Conservation (phyloP, 169 alveolate species). For the Plasmodium cynomolgi region DNA sequence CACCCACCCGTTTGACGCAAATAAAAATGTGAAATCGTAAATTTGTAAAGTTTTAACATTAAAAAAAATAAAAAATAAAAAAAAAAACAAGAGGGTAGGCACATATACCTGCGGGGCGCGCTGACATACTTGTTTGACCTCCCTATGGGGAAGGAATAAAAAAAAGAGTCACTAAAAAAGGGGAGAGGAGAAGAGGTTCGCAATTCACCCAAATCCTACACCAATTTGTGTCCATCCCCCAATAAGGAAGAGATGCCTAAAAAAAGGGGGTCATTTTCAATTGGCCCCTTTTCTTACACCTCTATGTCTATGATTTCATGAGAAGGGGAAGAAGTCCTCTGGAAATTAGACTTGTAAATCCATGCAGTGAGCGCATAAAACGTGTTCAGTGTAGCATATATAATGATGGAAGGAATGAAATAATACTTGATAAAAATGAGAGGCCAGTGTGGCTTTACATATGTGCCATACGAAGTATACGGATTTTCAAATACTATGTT, state of each 20-base stretch:
- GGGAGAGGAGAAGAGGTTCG: too few relatives aligned
- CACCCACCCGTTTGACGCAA: too few relatives aligned
- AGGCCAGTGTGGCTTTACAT: constrained; percentile 73
- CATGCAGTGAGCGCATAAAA: constrained; percentile 28
- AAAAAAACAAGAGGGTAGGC: too few relatives aligned
- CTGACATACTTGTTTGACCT: too few relatives aligned
- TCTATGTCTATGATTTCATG: constrained; percentile 31
- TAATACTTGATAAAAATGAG: constrained; percentile 57
- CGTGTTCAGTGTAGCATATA: constrained; percentile 21
- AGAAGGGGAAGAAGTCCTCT: neutral
- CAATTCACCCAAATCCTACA: too few relatives aligned
- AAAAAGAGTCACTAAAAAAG: too few relatives aligned
- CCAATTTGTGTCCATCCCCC: too few relatives aligned
- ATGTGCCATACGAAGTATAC: constrained; percentile 45
- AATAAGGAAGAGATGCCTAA: neutral
- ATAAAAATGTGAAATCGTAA: too few relatives aligned
- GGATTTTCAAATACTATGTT: constrained; percentile 29
- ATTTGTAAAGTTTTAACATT: too few relatives aligned
- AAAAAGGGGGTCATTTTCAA: neutral
- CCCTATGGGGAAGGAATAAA: too few relatives aligned
- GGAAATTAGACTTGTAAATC: constrained; percentile 47
- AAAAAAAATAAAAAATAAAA: too few relatives aligned
- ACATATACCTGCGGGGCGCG: too few relatives aligned
- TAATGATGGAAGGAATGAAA: constrained; percentile 43
- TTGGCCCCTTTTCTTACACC: neutral